Conservation (phyloP, 352 stramenopile genomes). For the Globisporangium solare region DNA sequence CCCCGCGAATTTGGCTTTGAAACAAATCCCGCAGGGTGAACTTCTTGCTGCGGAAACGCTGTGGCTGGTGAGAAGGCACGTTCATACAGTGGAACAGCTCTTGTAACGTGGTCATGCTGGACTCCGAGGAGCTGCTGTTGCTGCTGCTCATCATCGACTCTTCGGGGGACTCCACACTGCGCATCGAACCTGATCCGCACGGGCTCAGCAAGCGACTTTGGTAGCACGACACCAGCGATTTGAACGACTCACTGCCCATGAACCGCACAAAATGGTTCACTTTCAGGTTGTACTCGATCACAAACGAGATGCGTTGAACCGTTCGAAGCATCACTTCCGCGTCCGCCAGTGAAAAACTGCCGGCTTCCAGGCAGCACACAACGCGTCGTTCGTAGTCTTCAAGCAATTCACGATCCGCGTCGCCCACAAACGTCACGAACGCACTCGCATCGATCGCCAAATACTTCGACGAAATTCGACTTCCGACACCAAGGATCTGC, state of each 20-base stretch:
- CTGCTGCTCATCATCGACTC: slow-evolving; percentile 12
- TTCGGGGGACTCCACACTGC: slow-evolving; percentile 16
- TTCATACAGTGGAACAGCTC: slow-evolving; percentile 89
- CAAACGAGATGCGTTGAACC: slow-evolving; percentile 42
- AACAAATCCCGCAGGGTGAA: slow-evolving; percentile 65
- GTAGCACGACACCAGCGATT: slow-evolving; percentile 69
- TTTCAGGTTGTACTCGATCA: slow-evolving; percentile 74
- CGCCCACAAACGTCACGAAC: slow-evolving; percentile 63
- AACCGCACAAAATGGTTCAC: slow-evolving; percentile 88
- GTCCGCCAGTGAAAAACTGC: slow-evolving; percentile 64
- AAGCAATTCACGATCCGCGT: slow-evolving; percentile 51
- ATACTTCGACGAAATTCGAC: slow-evolving; percentile 61
- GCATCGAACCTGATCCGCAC: slow-evolving; percentile 28
- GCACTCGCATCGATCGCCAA: slow-evolving; percentile 43
- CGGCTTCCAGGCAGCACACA: slow-evolving; percentile 47
- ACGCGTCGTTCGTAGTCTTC: slow-evolving; percentile 58
- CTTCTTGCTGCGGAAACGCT: slow-evolving; percentile 65
- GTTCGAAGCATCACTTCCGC: slow-evolving; percentile 54
- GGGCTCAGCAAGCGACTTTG: slow-evolving; percentile 72
- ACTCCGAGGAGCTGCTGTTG: slow-evolving; percentile 54
- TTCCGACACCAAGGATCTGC: slow-evolving; percentile 50
- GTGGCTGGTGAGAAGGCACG: slow-evolving; percentile 73
- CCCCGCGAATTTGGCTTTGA: slow-evolving; percentile 53
- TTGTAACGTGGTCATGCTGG: slow-evolving; percentile 79
- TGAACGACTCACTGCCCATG: slow-evolving; percentile 79